phyloP scores from a whole-genome alignment of 306 rosid species.

The Quillaja saponaria region DNA sequence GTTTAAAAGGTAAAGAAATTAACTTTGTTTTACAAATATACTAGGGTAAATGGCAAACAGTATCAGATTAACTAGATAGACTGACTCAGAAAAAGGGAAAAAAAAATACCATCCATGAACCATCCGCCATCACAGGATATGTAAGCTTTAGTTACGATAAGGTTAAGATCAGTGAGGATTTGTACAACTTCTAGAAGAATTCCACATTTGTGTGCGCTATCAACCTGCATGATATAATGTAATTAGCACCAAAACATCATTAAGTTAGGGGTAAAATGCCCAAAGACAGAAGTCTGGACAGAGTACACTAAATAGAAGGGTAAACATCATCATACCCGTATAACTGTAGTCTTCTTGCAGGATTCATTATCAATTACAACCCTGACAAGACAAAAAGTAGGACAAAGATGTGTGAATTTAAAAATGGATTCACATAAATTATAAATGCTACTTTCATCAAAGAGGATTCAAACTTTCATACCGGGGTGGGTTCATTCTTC shows the following conservation, averaged over 20 bases:
- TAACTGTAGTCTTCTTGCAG: conserved; percentile 81
- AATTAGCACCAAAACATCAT: conserved; percentile 20
- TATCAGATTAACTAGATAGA: neutral
- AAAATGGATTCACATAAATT: conserved; percentile 1
- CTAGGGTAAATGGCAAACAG: neutral
- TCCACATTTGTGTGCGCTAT: conserved; percentile 84
- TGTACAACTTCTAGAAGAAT: conserved; percentile 94
- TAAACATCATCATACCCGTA: conserved; percentile 52
- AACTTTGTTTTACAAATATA: neutral
- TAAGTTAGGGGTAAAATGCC: conserved; percentile 13
- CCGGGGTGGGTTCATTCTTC: conserved; percentile 95
- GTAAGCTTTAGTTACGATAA: conserved; percentile 80
- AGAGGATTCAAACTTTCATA: conserved; percentile 29
- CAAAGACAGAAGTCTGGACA: conserved; percentile 12
- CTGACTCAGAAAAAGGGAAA: neutral
- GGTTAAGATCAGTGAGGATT: conserved; percentile 83
- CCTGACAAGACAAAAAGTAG: conserved; percentile 47
- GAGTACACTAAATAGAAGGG: neutral
- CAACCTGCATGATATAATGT: conserved; percentile 50
- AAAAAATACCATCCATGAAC: conserved; percentile 92
- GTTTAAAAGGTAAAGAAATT: conserved; percentile 20
- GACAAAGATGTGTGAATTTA: conserved; percentile 33
- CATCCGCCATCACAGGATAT: conserved; percentile 95
- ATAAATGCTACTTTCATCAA: conserved; percentile 14
- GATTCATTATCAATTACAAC: conserved; percentile 91